These are phyloP conservation scores for Torulaspora pretoriensis DNA, from an alignment of 1,139 yeast genomes.

Conservation along the genomic window DNA sequence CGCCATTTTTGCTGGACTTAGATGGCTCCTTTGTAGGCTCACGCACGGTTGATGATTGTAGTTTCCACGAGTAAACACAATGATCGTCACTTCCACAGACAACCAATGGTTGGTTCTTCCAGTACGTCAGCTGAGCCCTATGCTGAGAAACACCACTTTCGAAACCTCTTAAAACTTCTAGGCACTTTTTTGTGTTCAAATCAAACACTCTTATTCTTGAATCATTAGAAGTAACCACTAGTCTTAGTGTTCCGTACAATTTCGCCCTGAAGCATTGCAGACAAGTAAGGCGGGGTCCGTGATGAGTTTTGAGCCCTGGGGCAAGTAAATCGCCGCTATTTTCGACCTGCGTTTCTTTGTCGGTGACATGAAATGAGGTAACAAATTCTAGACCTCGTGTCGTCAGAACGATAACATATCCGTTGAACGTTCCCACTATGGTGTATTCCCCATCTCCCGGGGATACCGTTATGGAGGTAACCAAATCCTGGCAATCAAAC, in stretches of 20 bases:
- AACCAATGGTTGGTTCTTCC: slow-evolving; percentile 25
- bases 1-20: slow-evolving; percentile 2
- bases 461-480: slow-evolving; percentile 31
- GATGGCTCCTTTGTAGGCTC: slow-evolving; percentile 1
- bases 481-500: slow-evolving; percentile 32
- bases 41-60: slow-evolving; percentile 20
- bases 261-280: slow-evolving; percentile 38
- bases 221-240: slow-evolving; percentile 71
- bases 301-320: slow-evolving; percentile 18
- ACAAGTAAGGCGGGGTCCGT: slow-evolving; percentile 52
- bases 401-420: slow-evolving; percentile 58
- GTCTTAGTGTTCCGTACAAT: slow-evolving; percentile 31
- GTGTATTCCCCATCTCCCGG: slow-evolving; percentile 50
- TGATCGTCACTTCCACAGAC: slow-evolving; percentile 47
- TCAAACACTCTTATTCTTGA: slow-evolving; percentile 69
- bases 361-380: slow-evolving; percentile 52
- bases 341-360: slow-evolving; percentile 28
- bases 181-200: slow-evolving; percentile 51
- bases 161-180: slow-evolving; percentile 69
- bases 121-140: slow-evolving; percentile 43
- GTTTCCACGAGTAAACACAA: slow-evolving; percentile 37
- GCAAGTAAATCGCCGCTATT: slow-evolving; percentile 8
- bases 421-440: slow-evolving; percentile 79
- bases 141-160: slow-evolving; percentile 69
- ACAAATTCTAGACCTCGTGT: slow-evolving; percentile 60